Base-by-base conservation (phyloP, 805 yeast species). In the Barnettozyma sucrosica region DNA sequence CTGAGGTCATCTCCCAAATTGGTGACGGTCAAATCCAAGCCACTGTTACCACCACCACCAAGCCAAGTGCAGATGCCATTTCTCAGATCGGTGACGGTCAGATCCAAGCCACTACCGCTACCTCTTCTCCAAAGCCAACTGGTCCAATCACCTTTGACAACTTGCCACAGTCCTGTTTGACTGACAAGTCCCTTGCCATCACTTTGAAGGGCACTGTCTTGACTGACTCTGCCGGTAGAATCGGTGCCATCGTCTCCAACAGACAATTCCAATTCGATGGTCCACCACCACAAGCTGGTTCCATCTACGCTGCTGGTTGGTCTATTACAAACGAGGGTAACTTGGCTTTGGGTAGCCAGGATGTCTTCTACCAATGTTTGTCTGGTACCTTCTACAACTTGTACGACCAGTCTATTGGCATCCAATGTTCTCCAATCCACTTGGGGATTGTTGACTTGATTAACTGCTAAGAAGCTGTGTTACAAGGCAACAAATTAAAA, bases 261-360 rank as follows among this genome's bases (percentile, higher is more conserved):
- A 75, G 85, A 72, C 92, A 84, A 72, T 84, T 84, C 78, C 92
- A 84, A 72, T 84, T 84, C 61, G 92, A 84, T 66, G 90, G 90
- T 63, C 88, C 89, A 53, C 85, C 87, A 70, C 89, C 90, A 62
- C 92, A 84, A 74, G 87, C 85, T 30, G 86, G 85, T 67, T 74
- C 85, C 50, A 75, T 80, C 63, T 79, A 77, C 64, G 85, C 87
- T 58, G 80, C 76, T 49, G 86, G 87, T 54, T 81, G 87, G 87
- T 65, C 74, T 38, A 62, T 71, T 52, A 66, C 72, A 47, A 76
- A 75, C 54, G 82, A 75, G 19, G 79, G 78, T 66, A 61, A 67
- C 70, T 75, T 83, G 60, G 87, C 87, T 30, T 66, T 83, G 52
- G 89, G 88, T 67, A 67, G 69, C 57, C 62, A 67, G 43, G 79